phyloP scores from a whole-genome alignment of 495 filamentous ascomycete genomes.

The Amphirosellinia nigrospora region DNA sequence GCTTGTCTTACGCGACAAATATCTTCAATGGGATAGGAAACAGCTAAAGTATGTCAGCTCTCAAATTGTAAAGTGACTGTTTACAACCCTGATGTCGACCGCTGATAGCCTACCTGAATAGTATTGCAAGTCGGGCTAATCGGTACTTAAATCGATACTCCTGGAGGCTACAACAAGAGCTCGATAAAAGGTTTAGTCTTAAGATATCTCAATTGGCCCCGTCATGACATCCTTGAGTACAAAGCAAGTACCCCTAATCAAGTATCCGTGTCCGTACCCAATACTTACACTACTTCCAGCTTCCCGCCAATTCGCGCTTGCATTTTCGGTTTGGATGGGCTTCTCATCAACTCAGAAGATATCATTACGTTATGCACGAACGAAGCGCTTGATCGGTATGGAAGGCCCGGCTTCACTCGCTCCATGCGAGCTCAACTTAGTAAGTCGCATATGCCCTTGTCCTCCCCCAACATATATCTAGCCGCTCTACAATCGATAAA shows the following conservation, averaged over 20 bases:
- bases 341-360: conserved; percentile 82
- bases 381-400: conserved; percentile 66
- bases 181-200: too few relatives aligned
- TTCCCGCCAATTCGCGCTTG: conserved; percentile 74
- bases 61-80: neutral
- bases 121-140: too few relatives aligned
- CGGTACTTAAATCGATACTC: neutral
- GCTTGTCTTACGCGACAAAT: neutral
- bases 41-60: too few relatives aligned
- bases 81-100: neutral
- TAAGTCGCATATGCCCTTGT: neutral
- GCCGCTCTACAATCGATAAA: conserved; percentile 78
- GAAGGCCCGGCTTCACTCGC: conserved; percentile 73
- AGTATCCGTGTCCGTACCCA: neutral
- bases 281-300: neutral
- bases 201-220: neutral
- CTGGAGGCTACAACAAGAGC: neutral
- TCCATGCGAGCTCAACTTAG: conserved; percentile 77
- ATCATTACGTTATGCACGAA: conserved; percentile 76
- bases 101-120: neutral
- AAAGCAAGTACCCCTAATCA: neutral
- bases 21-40: too few relatives aligned
- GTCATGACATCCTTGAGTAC: neutral
- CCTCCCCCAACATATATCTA: conserved; percentile 74
- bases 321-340: conserved; percentile 90